Base-by-base conservation (phyloP, 371 early-diverging fungal genomes). In the Dipsacomyces acuminosporus region DNA sequence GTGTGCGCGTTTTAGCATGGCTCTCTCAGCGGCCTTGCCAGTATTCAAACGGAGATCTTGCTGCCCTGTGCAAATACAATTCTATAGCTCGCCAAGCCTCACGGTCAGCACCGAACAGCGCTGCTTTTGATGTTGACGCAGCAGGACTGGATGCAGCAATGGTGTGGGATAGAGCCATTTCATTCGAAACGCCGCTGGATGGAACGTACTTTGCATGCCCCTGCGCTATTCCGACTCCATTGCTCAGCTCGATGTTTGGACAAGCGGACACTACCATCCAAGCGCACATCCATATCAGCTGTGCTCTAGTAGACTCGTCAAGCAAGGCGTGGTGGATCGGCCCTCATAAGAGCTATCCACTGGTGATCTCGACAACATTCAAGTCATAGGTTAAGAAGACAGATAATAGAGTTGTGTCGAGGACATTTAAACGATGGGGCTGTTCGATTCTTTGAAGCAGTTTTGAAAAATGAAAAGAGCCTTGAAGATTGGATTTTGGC, bases 281-380 rank as follows among this genome's bases (percentile, higher is more conserved):
- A 19, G 45, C 44, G 5, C 51, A 69, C 21, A 19, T 69, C 8
- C 70, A 69, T 20, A 44, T 59, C 9, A 24, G 26, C 11, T 70
- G 70, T 23, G 56, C 53, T 4, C 56, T 70, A 23, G 54, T 56
- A 14, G 70, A 59, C 33, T 18, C 24, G 2, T 25, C 53, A 2
- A 45, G 36, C 42, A 40, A 17, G 20, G 30, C 19, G 15, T 59
- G 59, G 49, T 69, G 59, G 53, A 45, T 59, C 18, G 70, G 70
- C 11, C 64, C 70, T 2, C 60, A 69, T 35, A 44, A 18, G n/a
- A 69, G 70, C 56, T 59, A 64, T 35, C 70, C 64, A 0, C 51
- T 69, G 43, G 21, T 48, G 8, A 24, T 69, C 35, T 69, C 70
- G 2, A 69, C 64, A 0, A 69, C 70, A n/a, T 54, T 47, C 4